Conservation (phyloP, 768 basidiomycete genomes). For the Kwoniella heveanensis region DNA sequence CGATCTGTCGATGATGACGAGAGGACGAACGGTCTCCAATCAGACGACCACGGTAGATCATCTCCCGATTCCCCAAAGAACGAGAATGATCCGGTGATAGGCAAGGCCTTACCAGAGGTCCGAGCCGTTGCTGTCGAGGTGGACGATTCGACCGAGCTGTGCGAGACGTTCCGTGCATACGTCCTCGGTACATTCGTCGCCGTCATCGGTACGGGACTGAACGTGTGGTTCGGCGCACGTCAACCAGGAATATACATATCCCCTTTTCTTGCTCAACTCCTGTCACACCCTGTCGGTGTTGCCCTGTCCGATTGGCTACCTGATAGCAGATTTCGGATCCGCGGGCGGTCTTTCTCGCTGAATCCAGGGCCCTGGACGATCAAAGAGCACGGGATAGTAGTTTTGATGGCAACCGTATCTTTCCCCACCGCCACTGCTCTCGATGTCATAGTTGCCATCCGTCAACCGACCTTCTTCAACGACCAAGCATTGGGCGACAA, state of each 20-base stretch:
- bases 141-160: conserved; percentile 18
- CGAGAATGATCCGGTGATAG: background rate
- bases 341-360: background rate
- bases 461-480: conserved; percentile 13
- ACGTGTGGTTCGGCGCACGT: conserved; percentile 17
- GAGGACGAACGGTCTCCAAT: background rate
- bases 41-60: background rate
- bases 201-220: conserved; percentile 9
- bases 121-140: conserved; percentile 15
- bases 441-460: conserved; percentile 10
- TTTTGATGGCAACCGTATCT: conserved; percentile 17
- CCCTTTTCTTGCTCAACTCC: conserved; percentile 16
- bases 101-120: conserved; percentile 14
- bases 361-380: conserved; percentile 13
- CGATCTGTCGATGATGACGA: background rate
- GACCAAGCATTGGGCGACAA: conserved; percentile 8
- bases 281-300: conserved; percentile 12
- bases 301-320: background rate
- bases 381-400: conserved; percentile 16
- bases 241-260: conserved; percentile 21
- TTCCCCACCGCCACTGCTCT: conserved; percentile 15
- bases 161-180: conserved; percentile 19
- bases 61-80: background rate
- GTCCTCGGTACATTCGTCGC: conserved; percentile 15
- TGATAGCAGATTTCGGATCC: background rate